Evolutionary conservation across 192 early-diverging fungal genomes (phyloP), one percentile per base, ranked within the genome.

Genomic region (Neocallimastix lanati): DNA sequence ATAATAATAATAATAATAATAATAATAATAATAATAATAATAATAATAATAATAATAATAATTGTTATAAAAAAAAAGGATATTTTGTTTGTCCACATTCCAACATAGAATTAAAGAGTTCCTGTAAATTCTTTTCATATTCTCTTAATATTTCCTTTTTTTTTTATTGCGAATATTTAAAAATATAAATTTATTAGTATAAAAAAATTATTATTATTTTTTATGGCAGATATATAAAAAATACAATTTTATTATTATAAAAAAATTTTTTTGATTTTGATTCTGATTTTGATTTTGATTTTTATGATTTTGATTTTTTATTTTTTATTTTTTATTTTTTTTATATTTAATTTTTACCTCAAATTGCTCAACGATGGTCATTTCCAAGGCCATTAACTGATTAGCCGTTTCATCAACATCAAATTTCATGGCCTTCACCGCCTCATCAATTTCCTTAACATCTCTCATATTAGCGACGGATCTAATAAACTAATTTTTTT

Each of bases 311-410:
- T 82, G 77, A 5, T 35, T 28, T 28, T 21, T 37, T 82, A 81
- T 15, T 58, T 28, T 35, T 30, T 25, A 28, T 29, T 28, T 28
- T 81, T 80, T 12, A 76, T 38, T 29, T 28, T 28, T 77, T 29
- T 6, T 6, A 77, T 28, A 29, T 7, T 13, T 12, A 29, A 14
- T 35, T 27, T 40, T 28, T 77, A 85, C 85, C 77, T 91, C 90
- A 80, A 88, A 90, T 77, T 91, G 89, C 81, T 91, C 90, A 11
- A 91, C 89, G 14, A 91, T 81, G 4, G 83, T 82, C 88, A 91
- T 87, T 84, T 91, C 90, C 29, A 82, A 81, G 12, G 81, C 76
- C 82, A 91, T 81, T 28, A 91, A 85, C 3, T 77, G 35, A 78
- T 90, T 87, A 13, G 88, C 87, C 9, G 89, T 83, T 28, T 79